These are phyloP conservation scores for Hirschioporus abietinus DNA, from an alignment of 768 basidiomycete species.

Conservation along the genomic window DNA sequence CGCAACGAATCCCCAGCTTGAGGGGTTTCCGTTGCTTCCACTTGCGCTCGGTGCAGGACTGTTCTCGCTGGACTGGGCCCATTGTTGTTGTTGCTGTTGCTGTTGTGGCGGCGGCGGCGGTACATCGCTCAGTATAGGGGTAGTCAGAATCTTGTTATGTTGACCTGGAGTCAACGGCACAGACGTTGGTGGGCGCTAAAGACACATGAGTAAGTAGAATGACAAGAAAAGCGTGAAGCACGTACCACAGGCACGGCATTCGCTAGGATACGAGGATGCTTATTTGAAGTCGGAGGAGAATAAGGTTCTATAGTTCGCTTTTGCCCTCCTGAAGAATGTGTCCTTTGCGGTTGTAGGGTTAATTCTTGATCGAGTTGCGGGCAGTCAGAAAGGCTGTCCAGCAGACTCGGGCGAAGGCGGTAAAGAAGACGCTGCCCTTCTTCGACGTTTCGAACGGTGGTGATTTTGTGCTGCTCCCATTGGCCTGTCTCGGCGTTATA, in stretches of 20 bases:
- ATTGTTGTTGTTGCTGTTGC: not conserved
- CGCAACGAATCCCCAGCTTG: not conserved
- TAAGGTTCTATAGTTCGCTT: not conserved
- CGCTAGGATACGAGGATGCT: not conserved
- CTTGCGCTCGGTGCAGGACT: not conserved
- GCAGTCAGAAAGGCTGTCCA: slow-evolving; percentile 56
- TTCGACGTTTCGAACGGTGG: slow-evolving; percentile 52
- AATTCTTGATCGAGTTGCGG: slow-evolving; percentile 52
- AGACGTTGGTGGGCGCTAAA: not conserved
- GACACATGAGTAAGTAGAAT: not conserved
- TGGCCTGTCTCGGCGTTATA: slow-evolving; percentile 48
- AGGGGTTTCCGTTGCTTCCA: not conserved
- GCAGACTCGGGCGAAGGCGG: slow-evolving; percentile 51
- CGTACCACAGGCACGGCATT: not conserved
- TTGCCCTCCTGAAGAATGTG: not conserved
- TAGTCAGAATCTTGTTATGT: not conserved
- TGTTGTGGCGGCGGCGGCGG: no score
- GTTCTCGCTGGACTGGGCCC: not conserved
- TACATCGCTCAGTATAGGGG: not conserved
- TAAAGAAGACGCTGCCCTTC: slow-evolving; percentile 60
- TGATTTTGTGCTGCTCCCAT: slow-evolving; percentile 65
- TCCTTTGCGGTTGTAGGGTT: slow-evolving; percentile 33
- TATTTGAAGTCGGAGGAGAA: not conserved
- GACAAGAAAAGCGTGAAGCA: not conserved
- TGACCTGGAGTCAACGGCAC: not conserved